phyloP scores from a whole-genome alignment of 345 rosid genomes.

The Populus davidiana region DNA sequence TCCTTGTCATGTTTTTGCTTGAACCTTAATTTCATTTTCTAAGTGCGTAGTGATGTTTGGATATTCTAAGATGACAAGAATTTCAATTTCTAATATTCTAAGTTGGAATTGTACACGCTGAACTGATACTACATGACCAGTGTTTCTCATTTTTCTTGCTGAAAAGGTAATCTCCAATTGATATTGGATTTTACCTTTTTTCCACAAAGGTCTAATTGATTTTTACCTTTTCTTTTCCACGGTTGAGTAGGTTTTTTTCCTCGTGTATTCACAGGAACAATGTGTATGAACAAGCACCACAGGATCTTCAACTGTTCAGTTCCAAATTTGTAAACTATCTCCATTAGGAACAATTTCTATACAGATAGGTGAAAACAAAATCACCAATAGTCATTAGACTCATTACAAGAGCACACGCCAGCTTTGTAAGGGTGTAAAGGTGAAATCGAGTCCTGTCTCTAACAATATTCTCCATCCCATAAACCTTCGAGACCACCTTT shows the following conservation, averaged over 20 bases:
- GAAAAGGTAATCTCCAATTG: background rate
- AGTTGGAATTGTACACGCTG: background rate
- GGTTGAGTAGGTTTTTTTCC: background rate
- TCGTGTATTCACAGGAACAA: background rate
- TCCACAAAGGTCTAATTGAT: too few species aligned
- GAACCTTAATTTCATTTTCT: background rate
- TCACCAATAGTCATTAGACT: slow-evolving; percentile 33
- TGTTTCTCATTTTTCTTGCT: background rate
- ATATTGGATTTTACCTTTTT: background rate
- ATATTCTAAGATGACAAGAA: background rate
- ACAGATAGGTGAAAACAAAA: background rate
- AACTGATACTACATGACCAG: background rate
- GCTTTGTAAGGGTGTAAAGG: slow-evolving; percentile 17
- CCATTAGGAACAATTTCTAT: background rate
- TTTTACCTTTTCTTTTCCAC: too few species aligned
- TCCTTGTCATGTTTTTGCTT: background rate
- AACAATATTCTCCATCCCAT: slow-evolving; percentile 24
- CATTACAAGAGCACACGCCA: slow-evolving; percentile 37
- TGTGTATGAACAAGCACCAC: background rate
- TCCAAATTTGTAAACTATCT: background rate
- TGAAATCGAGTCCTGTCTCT: slow-evolving; percentile 44
- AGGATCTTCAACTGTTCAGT: background rate
- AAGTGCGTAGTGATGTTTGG: background rate
- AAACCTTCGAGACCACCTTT: slow-evolving; percentile 35
- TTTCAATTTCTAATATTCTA: background rate